These are phyloP conservation scores for Rhamnella rubrinervis DNA, from an alignment of 331 rosid genomes.

Conservation along the genomic window DNA sequence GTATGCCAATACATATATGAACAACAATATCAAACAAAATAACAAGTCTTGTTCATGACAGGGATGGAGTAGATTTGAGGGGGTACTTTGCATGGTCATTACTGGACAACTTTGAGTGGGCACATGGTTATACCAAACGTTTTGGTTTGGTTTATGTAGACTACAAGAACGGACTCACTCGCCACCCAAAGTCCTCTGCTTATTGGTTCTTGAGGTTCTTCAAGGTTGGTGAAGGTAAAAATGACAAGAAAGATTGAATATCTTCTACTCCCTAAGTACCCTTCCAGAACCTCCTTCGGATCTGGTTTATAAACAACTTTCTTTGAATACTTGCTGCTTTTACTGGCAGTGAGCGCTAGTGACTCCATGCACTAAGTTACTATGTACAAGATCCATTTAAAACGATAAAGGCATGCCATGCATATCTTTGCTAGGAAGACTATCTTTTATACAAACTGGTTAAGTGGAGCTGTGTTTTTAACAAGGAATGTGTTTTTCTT, in stretches of 20 bases:
- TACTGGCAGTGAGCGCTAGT: background rate
- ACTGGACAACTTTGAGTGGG: slow-evolving; percentile 95
- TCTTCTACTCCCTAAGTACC: background rate
- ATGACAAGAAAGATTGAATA: slow-evolving; percentile 55
- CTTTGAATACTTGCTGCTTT: background rate
- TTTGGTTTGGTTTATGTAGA: slow-evolving; percentile 85
- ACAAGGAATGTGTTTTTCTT: no score
- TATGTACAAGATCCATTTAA: no score
- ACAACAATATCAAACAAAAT: background rate
- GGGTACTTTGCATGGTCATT: slow-evolving; percentile 97
- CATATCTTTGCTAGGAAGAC: no score
- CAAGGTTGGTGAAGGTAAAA: slow-evolving; percentile 47
- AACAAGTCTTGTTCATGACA: slow-evolving; percentile 14
- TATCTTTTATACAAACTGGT: no score
- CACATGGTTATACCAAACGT: slow-evolving; percentile 91
- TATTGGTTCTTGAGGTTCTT: slow-evolving; percentile 82
- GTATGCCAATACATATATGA: no score
- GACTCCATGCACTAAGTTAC: background rate
- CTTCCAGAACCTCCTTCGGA: background rate
- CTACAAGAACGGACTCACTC: slow-evolving; percentile 70
- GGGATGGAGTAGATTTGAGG: slow-evolving; percentile 86
- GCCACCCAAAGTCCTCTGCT: slow-evolving; percentile 94
- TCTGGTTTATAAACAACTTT: no score
- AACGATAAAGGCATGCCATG: no score
- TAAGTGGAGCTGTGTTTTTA: no score